Conservation (phyloP, 2,329 filamentous ascomycete genomes). For the Penicillium sp. region DNA sequence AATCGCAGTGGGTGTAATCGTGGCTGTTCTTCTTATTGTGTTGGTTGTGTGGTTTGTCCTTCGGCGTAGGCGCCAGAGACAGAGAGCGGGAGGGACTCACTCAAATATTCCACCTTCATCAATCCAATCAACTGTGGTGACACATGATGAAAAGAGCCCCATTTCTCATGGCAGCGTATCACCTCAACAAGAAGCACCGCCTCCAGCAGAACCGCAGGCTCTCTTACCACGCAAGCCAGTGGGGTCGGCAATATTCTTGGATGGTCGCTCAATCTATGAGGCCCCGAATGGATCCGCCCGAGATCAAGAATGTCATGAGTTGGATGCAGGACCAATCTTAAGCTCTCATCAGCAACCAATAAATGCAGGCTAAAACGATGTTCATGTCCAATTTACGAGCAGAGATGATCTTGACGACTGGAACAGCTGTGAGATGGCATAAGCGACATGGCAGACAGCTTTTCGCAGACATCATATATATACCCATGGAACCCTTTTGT, state of each 20-base stretch:
- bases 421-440: neutral
- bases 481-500: neutral
- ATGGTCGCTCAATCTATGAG: constrained; percentile 20
- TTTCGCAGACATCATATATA: neutral
- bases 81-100: neutral
- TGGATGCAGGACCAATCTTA: constrained; percentile 18
- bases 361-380: neutral
- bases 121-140: neutral
- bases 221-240: constrained; percentile 17
- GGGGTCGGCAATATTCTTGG: constrained; percentile 10
- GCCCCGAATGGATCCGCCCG: constrained; percentile 9
- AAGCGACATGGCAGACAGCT: neutral
- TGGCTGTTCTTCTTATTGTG: constrained; percentile 31
- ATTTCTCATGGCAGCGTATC: neutral
- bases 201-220: neutral
- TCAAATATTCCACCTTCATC: neutral
- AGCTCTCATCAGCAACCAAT: constrained; percentile 20
- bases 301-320: constrained; percentile 15
- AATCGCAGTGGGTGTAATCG: constrained; percentile 40
- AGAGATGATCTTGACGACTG: neutral
- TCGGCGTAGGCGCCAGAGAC: constrained; percentile 13
- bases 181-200: neutral
- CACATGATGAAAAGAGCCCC: constrained; percentile 7
- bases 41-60: constrained; percentile 19
- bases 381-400: neutral